Evolutionary conservation across 1,284 basidiomycete genomes (phyloP), one percentile per base, ranked within the genome.

Genomic region (Ustilago cynodontis): DNA sequence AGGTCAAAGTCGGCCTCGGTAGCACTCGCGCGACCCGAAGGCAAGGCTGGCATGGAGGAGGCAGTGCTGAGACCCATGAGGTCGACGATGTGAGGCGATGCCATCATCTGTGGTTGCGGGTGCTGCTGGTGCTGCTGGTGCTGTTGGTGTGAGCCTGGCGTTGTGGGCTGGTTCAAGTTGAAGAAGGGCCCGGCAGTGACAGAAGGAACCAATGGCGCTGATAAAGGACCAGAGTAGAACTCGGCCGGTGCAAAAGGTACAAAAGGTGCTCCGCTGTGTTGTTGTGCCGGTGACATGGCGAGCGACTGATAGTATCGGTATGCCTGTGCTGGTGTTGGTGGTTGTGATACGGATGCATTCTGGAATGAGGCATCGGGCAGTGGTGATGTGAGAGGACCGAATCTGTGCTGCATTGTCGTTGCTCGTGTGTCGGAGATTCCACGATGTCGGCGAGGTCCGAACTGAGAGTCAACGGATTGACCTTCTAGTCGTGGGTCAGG

Each of bases 401-500:
- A n/a, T 11, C 64, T 31, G 13, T 62, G 55, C 45, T 63, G 59
- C 55, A 71, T 43, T 16, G n/a, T 31, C 28, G 59, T 47, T n/a
- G 71, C 59, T 22, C 55, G 60, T 6, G 68, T 71, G n/a, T 66
- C 62, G 2, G 67, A 71, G 45, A 71, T 75, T 22, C 68, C 67
- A 9, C 72, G 67, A 51, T 67, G 72, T n/a, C 72, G 72, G 28
- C 72, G 67, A 13, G 67, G 67, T 2, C 72, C 65, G 41, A 75
- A 63, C 16, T 67, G 57, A 24, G 72, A 70, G 16, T 70, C 72
- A 35, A 70, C 56, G 0, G 14, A 20, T 18, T 58, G 63, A 28
- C 33, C 56, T 18, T 69, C 54, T 16, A 59, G 14, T 10, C 13
- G 26, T 2, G 64, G 54, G n/a, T 68, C 65, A 16, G 71, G 58